phyloP scores from a whole-genome alignment of 148 eudicot species.

The Cornus kousa region DNA sequence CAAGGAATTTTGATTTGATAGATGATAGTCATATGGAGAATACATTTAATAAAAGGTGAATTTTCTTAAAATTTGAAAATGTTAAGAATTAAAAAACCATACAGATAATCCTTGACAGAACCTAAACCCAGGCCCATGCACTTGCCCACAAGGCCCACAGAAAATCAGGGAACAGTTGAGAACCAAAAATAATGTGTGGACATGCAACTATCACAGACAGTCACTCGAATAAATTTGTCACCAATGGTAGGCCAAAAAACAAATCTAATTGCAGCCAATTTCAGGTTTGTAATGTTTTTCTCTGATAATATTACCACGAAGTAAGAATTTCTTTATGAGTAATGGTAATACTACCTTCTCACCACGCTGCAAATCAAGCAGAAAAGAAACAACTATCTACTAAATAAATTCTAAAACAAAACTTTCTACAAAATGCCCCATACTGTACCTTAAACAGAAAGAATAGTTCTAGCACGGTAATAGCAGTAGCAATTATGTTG shows the following conservation, averaged over 20 bases:
- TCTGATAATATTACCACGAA: no score
- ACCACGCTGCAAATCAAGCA: neutral
- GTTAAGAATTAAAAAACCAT: no score
- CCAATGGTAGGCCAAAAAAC: neutral
- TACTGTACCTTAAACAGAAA: neutral
- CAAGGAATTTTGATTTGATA: neutral
- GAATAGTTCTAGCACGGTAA: neutral
- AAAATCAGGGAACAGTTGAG: neutral
- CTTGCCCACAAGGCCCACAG: neutral
- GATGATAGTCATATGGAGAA: no score
- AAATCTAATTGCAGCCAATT: neutral
- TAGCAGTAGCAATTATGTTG: neutral
- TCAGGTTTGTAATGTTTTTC: no score
- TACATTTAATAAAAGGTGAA: no score
- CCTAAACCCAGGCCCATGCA: neutral
- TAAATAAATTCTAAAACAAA: neutral
- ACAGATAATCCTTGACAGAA: neutral
- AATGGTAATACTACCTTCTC: neutral
- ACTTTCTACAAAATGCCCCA: neutral
- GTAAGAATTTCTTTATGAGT: neutral
- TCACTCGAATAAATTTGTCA: neutral
- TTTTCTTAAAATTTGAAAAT: no score
- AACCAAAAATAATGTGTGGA: neutral
- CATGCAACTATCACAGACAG: neutral
- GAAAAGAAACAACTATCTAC: neutral